Percentiles rank a stretch among this genome's conserved stretches.
Conservation (phyloP, 805 yeast genomes). For the Trichomonascus vanleenenianus region DNA sequence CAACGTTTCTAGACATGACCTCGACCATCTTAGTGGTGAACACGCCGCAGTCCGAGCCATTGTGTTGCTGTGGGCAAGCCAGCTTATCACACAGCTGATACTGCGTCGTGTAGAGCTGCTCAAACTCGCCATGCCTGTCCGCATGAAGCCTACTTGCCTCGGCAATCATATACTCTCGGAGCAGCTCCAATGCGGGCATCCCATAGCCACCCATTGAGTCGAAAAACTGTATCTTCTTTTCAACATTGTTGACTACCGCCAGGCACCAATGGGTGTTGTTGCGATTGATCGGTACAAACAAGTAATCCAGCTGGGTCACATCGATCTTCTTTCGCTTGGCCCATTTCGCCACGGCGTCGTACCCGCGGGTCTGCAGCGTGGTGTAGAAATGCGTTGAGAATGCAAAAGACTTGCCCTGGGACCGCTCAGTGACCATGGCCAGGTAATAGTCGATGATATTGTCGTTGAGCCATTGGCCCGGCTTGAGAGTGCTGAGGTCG, state of each 20-base stretch:
- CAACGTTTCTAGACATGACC: conserved; percentile 44
- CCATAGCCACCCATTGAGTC: conserved; percentile 62
- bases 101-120: conserved; percentile 22
- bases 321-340: conserved; percentile 66
- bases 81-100: conserved; percentile 16
- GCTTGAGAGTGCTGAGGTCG: conserved; percentile 66
- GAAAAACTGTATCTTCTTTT: conserved; percentile 54
- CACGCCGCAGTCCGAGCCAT: conserved; percentile 94
- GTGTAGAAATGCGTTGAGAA: conserved; percentile 89
- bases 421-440: conserved; percentile 41
- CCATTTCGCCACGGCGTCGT: conserved; percentile 77
- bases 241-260: conserved; percentile 62
- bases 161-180: conserved; percentile 54
- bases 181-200: conserved; percentile 34
- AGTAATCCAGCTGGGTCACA: conserved; percentile 52
- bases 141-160: conserved; percentile 53
- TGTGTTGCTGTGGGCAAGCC: conserved; percentile 75
- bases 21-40: conserved; percentile 76
- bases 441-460: conserved; percentile 80
- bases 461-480: conserved; percentile 83
- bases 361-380: conserved; percentile 61
- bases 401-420: conserved; percentile 41
- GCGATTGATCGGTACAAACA: conserved; percentile 81
- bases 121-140: conserved; percentile 27
- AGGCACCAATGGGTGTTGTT: conserved; percentile 88